phyloP scores from a whole-genome alignment of 352 stramenopile species.

The Globisporangium uncinulatum region DNA sequence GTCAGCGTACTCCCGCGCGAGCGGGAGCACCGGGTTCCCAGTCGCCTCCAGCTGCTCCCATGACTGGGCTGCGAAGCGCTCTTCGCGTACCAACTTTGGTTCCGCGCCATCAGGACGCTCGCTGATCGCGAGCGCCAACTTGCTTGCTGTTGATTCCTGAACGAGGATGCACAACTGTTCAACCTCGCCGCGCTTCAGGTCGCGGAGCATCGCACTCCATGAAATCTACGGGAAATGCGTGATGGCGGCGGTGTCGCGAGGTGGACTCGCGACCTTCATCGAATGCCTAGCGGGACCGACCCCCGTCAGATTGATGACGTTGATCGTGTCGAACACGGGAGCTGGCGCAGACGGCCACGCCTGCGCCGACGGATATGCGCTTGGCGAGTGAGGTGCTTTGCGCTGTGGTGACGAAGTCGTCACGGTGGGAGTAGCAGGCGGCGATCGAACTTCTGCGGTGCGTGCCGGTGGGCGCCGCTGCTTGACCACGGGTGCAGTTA shows the following conservation, averaged over 20 bases:
- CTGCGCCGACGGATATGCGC: neutral
- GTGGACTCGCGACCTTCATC: neutral
- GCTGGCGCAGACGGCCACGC: neutral
- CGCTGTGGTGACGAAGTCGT: no score
- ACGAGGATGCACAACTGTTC: slow-evolving; percentile 17
- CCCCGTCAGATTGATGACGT: slow-evolving; percentile 4
- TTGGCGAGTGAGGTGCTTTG: no score
- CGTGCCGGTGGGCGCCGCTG: no score
- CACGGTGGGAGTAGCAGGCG: no score
- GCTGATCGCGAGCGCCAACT: neutral
- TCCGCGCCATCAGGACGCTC: slow-evolving; percentile 7
- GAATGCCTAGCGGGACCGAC: no score
- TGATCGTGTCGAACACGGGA: slow-evolving; percentile 1
- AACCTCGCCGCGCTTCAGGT: slow-evolving; percentile 19
- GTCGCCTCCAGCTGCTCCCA: slow-evolving; percentile 1
- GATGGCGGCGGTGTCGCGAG: neutral
- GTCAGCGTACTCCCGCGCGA: neutral
- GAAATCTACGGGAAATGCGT: neutral
- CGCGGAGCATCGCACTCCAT: slow-evolving; percentile 2
- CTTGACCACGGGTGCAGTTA: no score
- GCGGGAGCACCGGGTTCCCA: slow-evolving; percentile 4
- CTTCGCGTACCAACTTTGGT: slow-evolving; percentile 11
- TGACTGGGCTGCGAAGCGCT: slow-evolving; percentile 15
- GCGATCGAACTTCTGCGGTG: no score
- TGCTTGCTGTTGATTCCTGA: no score